These are phyloP conservation scores for Cucumis hystrix DNA, from an alignment of 306 rosid species.

Conservation along the genomic window DNA sequence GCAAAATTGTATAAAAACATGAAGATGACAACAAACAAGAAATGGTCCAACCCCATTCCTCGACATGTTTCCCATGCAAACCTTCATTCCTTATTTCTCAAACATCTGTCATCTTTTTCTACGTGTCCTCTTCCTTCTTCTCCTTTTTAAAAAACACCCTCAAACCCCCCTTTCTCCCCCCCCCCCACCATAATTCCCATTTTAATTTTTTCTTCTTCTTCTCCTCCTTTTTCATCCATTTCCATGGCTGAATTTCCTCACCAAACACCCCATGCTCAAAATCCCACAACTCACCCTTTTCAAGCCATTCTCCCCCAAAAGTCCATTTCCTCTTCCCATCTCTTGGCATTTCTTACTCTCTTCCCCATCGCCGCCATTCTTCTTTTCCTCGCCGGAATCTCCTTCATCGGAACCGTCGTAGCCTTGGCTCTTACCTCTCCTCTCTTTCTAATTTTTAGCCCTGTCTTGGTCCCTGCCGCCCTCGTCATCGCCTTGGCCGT, in stretches of 20 bases:
- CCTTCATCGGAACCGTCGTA: conserved; percentile 19
- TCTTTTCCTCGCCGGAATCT: conserved; percentile 29
- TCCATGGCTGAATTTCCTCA: conserved; percentile 18
- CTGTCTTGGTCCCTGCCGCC: conserved; percentile 30
- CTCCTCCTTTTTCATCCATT: background rate
- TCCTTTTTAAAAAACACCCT: background rate
- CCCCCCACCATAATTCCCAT: background rate
- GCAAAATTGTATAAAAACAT: background rate
- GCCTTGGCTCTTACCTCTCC: conserved; percentile 29
- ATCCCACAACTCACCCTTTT: conserved; percentile 1
- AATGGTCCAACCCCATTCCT: background rate
- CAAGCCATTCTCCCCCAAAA: background rate
- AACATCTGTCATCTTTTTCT: conserved; percentile 2
- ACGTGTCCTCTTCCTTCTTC: conserved; percentile 25
- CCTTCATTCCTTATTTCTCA: background rate
- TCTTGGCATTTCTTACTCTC: conserved; percentile 17
- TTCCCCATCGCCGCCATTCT: conserved; percentile 28
- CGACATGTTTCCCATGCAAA: conserved; percentile 6
- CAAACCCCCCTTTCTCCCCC: background rate
- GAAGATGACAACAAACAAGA: background rate
- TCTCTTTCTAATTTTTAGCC: conserved; percentile 32
- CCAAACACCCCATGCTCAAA: background rate
- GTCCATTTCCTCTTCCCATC: conserved; percentile 10
- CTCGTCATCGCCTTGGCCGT: conserved; percentile 15
- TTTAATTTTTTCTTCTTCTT: background rate